Percentiles rank a stretch among this genome's conserved stretches.
phyloP scores from a whole-genome alignment of 768 basidiomycete species.

The Pleurotus sapidus region DNA sequence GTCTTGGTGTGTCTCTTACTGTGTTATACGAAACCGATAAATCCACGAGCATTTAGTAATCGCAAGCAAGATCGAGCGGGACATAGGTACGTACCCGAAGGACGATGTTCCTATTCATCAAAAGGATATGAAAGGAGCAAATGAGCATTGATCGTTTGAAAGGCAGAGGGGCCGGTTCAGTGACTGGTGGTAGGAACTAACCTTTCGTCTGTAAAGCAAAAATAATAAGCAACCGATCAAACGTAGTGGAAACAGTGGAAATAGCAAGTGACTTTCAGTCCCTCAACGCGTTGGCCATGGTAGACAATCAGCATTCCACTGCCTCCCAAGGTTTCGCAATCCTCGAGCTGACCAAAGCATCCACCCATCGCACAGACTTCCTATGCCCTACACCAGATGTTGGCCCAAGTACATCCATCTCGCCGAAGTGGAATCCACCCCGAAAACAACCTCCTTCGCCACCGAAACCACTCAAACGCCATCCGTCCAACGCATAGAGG shows the following conservation, averaged over 20 bases:
- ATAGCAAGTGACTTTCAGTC: too few relatives aligned
- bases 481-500: not conserved
- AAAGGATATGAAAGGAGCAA: conserved; percentile 1
- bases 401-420: conserved; percentile 1
- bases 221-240: conserved; percentile 14
- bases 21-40: conserved; percentile 12
- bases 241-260: not conserved
- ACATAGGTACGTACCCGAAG: conserved; percentile 68
- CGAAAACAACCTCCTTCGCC: conserved; percentile 39
- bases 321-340: too few relatives aligned
- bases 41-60: conserved; percentile 8
- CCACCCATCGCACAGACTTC: conserved; percentile 16
- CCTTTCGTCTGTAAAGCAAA: conserved; percentile 74
- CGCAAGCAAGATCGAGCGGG: not conserved
- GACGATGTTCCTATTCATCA: conserved; percentile 81
- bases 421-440: conserved; percentile 35
- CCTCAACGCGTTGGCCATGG: too few relatives aligned
- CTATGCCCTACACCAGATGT: conserved; percentile 8
- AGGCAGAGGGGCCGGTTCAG: conserved; percentile 9
- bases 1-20: conserved; percentile 98
- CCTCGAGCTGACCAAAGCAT: conserved; percentile 22
- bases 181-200: conserved; percentile 32
- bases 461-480: conserved; percentile 12
- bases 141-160: not conserved
- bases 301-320: too few relatives aligned